These are phyloP conservation scores for Haberlea rhodopensis DNA, from an alignment of 257 asterid species.

Conservation along the genomic window DNA sequence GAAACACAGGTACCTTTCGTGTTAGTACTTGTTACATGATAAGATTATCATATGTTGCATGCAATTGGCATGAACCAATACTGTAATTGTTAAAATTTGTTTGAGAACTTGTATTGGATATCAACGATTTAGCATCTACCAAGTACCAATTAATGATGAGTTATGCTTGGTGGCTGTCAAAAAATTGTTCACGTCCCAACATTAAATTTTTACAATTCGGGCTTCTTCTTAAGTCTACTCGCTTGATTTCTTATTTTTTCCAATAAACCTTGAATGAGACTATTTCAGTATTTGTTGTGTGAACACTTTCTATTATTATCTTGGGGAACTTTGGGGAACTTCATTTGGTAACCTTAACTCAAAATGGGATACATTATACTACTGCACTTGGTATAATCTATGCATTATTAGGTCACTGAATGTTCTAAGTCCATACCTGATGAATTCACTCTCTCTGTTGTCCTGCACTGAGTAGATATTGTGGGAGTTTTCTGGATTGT, in stretches of 20 bases:
- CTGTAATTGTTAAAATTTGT: not conserved
- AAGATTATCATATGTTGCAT: too few relatives aligned
- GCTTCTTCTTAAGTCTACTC: not conserved
- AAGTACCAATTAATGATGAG: not conserved
- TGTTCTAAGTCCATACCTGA: too few relatives aligned
- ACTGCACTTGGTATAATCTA: too few relatives aligned
- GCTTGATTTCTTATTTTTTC: too few relatives aligned
- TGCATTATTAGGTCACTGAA: too few relatives aligned
- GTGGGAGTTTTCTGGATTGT: too few relatives aligned
- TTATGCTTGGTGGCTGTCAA: not conserved
- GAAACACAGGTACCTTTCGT: constrained; percentile 66
- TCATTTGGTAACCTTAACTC: too few relatives aligned
- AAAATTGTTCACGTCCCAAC: too few relatives aligned
- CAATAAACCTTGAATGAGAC: not conserved
- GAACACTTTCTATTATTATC: not conserved
- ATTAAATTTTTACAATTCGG: not conserved
- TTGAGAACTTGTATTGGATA: not conserved
- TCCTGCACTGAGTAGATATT: too few relatives aligned
- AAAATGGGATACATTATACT: too few relatives aligned
- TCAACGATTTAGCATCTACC: not conserved
- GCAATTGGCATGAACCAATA: not conserved
- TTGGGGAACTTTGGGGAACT: too few relatives aligned
- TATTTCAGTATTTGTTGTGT: not conserved
- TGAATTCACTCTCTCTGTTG: too few relatives aligned
- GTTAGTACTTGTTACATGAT: not conserved